phyloP scores from a whole-genome alignment of 768 basidiomycete genomes.

The Kwoniella europaea region DNA sequence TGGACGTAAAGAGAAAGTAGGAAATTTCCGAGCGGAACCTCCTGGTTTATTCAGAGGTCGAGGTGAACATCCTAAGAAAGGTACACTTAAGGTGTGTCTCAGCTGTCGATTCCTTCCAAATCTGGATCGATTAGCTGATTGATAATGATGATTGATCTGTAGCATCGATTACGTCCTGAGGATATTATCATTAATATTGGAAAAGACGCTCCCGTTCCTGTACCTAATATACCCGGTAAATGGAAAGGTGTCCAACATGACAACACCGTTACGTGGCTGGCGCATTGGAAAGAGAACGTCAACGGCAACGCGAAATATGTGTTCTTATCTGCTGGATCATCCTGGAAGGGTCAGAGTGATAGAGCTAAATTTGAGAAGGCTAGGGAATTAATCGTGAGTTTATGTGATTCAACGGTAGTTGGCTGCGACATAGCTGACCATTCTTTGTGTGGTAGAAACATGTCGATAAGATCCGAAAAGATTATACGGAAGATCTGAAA shows the following conservation, averaged over 20 bases:
- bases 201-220: conserved; percentile 70
- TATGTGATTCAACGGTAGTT: too few relatives aligned
- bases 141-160: too few relatives aligned
- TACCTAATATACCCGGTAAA: conserved; percentile 87
- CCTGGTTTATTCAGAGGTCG: conserved; percentile 98
- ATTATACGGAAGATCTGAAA: conserved; percentile 82
- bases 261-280: conserved; percentile 97
- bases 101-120: not conserved
- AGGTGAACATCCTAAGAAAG: conserved; percentile 98
- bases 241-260: conserved; percentile 85
- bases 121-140: conserved; percentile 1
- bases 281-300: conserved; percentile 98
- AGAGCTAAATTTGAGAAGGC: conserved; percentile 98
- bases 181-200: conserved; percentile 97
- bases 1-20: conserved; percentile 95
- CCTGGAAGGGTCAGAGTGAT: conserved; percentile 97
- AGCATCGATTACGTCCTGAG: conserved; percentile 89
- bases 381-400: conserved; percentile 83
- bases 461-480: conserved; percentile 85
- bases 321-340: conserved; percentile 95
- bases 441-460: conserved; percentile 67
- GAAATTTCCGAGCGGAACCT: conserved; percentile 97
- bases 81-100: conserved; percentile 77
- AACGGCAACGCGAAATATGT: conserved; percentile 96
- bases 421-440: not conserved